A percentile compares a stretch with the other conserved stretches of the same genome.
Evolutionary conservation across 1,139 yeast species (phyloP).

Genomic region (Blastobotrys indianensis): DNA sequence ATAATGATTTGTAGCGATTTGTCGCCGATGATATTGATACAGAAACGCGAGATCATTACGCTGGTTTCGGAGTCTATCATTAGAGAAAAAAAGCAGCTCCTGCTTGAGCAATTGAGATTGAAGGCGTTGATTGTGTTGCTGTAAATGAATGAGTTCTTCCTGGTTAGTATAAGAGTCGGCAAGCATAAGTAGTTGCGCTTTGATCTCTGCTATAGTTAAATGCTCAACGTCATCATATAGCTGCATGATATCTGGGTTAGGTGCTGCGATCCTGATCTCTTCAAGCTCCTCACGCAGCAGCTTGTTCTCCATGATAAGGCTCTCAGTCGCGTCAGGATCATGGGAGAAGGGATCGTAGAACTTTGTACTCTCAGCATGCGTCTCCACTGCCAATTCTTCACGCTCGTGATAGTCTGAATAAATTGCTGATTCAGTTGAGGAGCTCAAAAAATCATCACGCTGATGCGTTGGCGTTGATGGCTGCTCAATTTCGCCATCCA

Average conservation of each 20-base stretch:
- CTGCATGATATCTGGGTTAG: conserved; percentile 2
- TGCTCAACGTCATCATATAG: conserved; percentile 5
- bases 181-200: conserved; percentile 2
- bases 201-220: conserved; percentile 4
- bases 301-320: conserved; percentile 11
- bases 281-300: conserved; percentile 9
- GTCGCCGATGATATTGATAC: conserved; percentile 12
- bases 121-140: neutral
- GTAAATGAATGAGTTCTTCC: neutral
- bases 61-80: conserved; percentile 13
- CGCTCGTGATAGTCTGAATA: too few species aligned
- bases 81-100: conserved; percentile 1
- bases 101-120: neutral
- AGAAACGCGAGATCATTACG: conserved; percentile 17
- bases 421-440: too few species aligned
- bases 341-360: conserved; percentile 13
- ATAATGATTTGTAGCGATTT: conserved; percentile 12
- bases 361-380: neutral
- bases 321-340: conserved; percentile 9
- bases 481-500: too few species aligned
- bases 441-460: too few species aligned
- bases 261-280: neutral
- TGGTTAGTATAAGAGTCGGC: neutral
- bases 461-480: too few species aligned
- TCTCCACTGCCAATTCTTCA: neutral